Evolutionary conservation across 345 rosid genomes (phyloP), one percentile per base, ranked within the genome.

Genomic region (Linum tenue): DNA sequence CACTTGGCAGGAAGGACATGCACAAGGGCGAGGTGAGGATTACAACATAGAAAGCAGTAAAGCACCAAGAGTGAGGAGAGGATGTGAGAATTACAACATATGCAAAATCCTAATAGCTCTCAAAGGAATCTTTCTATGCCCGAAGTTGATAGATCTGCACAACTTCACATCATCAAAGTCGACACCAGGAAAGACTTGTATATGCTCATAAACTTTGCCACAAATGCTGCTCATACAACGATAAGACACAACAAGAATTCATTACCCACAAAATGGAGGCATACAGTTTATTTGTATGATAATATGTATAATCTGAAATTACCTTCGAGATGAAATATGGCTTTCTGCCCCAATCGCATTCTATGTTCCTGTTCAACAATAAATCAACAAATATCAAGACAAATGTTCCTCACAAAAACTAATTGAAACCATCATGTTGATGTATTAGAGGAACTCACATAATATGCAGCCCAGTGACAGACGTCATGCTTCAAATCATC

Each of bases 391-490:
- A 9, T 2, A 56, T 16, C 35, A 35, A 31, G 60, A 35, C 1
- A 56, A 35, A 56, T 16, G 60, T 17, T 48, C 31, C 44, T 41
- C 44, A 12, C 31, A 17, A 9, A 5, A 0, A 57, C 60, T 57
- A 12, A 22, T 22, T 22, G 31, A 22, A 22, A 22, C 8, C 12
- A 57, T 37, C 38, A 37, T 37, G 60, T 10, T 2, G 60, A 57
- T 3, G 9, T 17, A n/a, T 35, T 5, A 31, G 37, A 31, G 60
- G 39, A 65, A 67, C 96, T 81, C 77, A 94, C 96, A 80, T 94
- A 86, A 79, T 90, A 90, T 63, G 97, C 95, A 36, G 97, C 99
- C 97, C 97, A 94, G 65, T 87, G 97, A 77, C 96, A 81, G 65
- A 85, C 79, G 81, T 94, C 96, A 69, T 86, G 97, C 85, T 94